Evolutionary conservation across 441 rosid species (phyloP), one percentile per base, ranked within the genome.

Genomic region (Flueggea neowawraea): DNA sequence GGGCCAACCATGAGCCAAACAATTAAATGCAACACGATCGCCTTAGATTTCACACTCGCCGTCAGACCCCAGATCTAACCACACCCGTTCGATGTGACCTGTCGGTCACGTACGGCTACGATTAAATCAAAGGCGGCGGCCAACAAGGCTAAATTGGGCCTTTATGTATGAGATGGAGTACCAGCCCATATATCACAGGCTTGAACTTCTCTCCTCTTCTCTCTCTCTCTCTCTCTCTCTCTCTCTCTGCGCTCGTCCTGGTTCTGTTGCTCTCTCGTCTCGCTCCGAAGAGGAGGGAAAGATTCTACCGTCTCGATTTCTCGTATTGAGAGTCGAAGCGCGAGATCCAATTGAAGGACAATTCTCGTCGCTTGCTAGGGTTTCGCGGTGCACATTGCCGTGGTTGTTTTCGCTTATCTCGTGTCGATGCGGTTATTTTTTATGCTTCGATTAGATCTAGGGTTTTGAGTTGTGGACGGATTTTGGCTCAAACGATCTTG

Each of bases 281-380:
- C 28, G 28, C 28, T 22, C 28, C 28, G 28, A 22, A 22, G 28
- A 22, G 28, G 28, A 22, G 28, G 28, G 28, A 16, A 56, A 58
- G 81, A 62, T 69, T 61, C 65, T 56, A 61, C 58, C 58, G 60
- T 69, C 41, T 61, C 75, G 63, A 65, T 10, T 9, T 3, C 3
- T 17, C 6, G 55, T 53, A n/a, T 72, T 66, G 63, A 9, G 74
- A 68, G 60, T 72, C 54, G 36, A 60, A 54, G 74, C 71, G 78
- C 78, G 65, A 71, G 80, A 79, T 84, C 81, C 74, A 71, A 76
- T 77, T 75, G 70, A 85, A 62, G 51, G 41, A 61, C 39, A 10
- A 17, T 13, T 6, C 31, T 49, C 16, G 31, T 22, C 28, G 28
- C 28, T 7, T 13, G 71, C 58, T 78, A 75, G 84, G 86, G 76